Base-by-base conservation (phyloP, 345 rosid genomes). In the Garcia nutans region DNA sequence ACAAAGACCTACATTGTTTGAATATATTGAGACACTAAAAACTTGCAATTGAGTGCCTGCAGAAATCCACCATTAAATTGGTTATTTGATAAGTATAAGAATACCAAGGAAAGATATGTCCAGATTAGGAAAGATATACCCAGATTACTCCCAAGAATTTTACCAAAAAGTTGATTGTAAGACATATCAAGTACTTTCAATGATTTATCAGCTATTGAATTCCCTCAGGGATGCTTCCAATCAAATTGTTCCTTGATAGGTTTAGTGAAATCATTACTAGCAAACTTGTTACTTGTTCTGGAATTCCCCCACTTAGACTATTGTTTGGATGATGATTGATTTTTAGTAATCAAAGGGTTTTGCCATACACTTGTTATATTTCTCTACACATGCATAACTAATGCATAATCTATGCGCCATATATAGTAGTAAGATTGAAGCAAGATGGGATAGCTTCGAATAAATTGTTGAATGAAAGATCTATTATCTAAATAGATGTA, bases 141-240 rank as follows among this genome's bases (percentile, higher is more conserved):
- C 74, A 10, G 55, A n/a, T n/a, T n/a, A n/a, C n/a, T n/a, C n/a
- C 24, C 19, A 80, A 50, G 15, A 17, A 8, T 24, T 80, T n/a
- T n/a, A n/a, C n/a, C n/a, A n/a, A n/a, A n/a, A n/a, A n/a, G n/a
- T n/a, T n/a, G n/a, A n/a, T n/a, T 80, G n/a, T 31, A 19, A 0
- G 83, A 80, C 49, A 80, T 47, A 62, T 80, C 77, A 26, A 80
- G 74, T 0, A 74, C 54, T 5, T 80, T 68, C 3, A 76, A 54
- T 1, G 0, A 7, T 47, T n/a, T n/a, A n/a, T 54, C 37, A 80
- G 22, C 54, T 16, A 44, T 1, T 66, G 77, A 73, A 76, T 73
- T 10, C 59, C 57, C 2, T 6, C 5, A 13, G 65, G 54, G 7
- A 80, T 68, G 50, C 11, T 44, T 44, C 80, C 77, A 1, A 16